Percentiles rank a stretch among this genome's conserved stretches.
Evolutionary conservation across 2,329 filamentous ascomycete genomes (phyloP).

Genomic region (Dactylellina haptotyla): DNA sequence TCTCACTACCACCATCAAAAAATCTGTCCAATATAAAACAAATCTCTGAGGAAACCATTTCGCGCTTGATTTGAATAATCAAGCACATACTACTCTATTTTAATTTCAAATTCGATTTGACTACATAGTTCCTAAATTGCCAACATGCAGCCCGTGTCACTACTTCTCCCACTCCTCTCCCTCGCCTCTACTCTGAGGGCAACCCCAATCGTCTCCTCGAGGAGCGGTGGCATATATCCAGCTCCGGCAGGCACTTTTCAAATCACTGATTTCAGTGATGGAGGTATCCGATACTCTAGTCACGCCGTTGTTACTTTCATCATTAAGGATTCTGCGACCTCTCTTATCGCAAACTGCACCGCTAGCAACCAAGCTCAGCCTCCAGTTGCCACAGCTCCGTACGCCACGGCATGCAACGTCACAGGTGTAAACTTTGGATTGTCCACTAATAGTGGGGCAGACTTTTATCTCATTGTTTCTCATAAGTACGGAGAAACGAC

Average conservation of each 20-base stretch:
- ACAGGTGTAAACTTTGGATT: constrained; percentile 27
- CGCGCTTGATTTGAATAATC: too few relatives aligned
- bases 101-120: neutral
- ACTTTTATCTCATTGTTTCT: constrained; percentile 22
- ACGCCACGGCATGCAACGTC: constrained; percentile 27
- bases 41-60: too few relatives aligned
- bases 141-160: constrained; percentile 19
- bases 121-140: neutral
- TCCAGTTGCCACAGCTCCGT: constrained; percentile 21
- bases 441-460: constrained; percentile 6
- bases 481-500: constrained; percentile 27
- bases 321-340: neutral
- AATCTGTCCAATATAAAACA: too few relatives aligned
- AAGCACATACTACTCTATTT: too few relatives aligned
- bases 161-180: constrained; percentile 19
- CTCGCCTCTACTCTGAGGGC: constrained; percentile 27
- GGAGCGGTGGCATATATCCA: neutral
- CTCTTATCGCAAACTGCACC: constrained; percentile 29
- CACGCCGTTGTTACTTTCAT: constrained; percentile 21
- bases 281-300: constrained; percentile 32
- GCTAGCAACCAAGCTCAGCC: constrained; percentile 21
- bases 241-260: constrained; percentile 5
- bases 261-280: constrained; percentile 26
- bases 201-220: constrained; percentile 15
- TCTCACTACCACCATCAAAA: too few relatives aligned